A percentile compares a stretch with the other conserved stretches of the same genome.
These are phyloP conservation scores for Plasmodium coatneyi DNA, from an alignment of 169 alveolate genomes.

Conservation along the genomic window DNA sequence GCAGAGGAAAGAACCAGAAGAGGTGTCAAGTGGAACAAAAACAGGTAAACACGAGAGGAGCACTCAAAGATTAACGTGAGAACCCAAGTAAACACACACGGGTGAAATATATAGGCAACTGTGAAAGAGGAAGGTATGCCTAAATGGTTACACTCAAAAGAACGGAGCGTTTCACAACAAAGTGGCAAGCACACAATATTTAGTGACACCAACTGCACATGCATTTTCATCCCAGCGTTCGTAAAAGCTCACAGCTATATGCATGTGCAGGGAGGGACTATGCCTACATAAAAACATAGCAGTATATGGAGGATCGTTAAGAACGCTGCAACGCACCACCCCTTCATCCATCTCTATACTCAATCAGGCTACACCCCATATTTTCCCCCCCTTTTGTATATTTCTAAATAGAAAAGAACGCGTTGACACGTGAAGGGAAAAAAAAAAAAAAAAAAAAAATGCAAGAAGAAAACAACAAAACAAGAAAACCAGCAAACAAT, in stretches of 20 bases:
- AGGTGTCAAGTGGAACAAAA: neutral
- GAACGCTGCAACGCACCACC: neutral
- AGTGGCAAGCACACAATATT: neutral
- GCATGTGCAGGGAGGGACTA: neutral
- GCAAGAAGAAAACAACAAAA: neutral
- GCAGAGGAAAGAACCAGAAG: neutral
- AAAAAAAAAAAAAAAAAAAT: neutral
- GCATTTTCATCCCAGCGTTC: neutral
- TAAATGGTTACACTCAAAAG: neutral
- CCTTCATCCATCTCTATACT: neutral
- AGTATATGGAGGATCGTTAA: neutral
- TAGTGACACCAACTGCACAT: neutral
- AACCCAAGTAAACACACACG: neutral
- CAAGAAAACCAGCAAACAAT: neutral
- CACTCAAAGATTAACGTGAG: neutral
- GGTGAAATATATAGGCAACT: neutral
- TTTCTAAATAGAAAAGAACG: neutral
- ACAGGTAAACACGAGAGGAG: neutral
- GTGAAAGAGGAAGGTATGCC: neutral
- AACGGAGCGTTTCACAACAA: neutral
- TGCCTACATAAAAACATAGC: neutral
- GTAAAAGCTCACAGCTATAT: neutral
- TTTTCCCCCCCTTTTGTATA: neutral
- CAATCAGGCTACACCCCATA: neutral
- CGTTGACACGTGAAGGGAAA: neutral